A percentile compares a stretch with the other conserved stretches of the same genome.
phyloP scores from a whole-genome alignment of 345 rosid genomes.

The Arabidopsis arenosa region DNA sequence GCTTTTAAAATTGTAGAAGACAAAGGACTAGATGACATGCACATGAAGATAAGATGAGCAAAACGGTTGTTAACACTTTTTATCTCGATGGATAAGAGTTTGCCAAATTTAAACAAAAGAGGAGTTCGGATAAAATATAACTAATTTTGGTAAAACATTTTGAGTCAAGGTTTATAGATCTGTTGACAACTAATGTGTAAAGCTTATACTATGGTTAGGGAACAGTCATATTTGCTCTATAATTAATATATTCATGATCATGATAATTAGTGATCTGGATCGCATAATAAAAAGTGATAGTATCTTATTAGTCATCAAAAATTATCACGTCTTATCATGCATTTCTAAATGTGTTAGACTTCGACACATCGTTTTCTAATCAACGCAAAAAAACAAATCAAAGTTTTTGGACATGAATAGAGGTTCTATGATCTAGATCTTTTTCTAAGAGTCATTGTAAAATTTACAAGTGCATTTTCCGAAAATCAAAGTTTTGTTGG shows the following conservation, averaged over 20 bases:
- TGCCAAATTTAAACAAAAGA: slow-evolving; percentile 16
- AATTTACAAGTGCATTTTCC: background rate
- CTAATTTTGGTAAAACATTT: slow-evolving; percentile 32
- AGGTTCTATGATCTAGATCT: background rate
- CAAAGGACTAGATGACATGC: slow-evolving; percentile 25
- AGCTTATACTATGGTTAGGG: background rate
- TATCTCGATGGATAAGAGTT: slow-evolving; percentile 34
- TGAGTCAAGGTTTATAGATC: slow-evolving; percentile 7
- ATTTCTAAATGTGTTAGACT: background rate
- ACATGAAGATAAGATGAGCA: slow-evolving; percentile 28
- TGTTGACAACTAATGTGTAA: slow-evolving; percentile 14
- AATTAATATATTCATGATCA: slow-evolving; percentile 5
- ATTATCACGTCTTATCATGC: background rate
- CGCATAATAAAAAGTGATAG: background rate
- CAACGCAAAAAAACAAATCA: background rate
- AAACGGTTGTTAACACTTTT: slow-evolving; percentile 17
- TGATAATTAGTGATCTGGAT: slow-evolving; percentile 11
- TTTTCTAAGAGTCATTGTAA: background rate
- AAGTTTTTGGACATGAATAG: background rate
- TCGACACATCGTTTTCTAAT: background rate
- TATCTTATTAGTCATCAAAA: background rate
- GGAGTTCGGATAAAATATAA: slow-evolving; percentile 13
- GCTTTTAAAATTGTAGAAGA: slow-evolving; percentile 2
- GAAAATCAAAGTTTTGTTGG: background rate
- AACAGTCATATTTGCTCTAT: background rate